Conservation (phyloP, 2,329 filamentous ascomycete genomes). For the Myriosclerotinia duriaeana region DNA sequence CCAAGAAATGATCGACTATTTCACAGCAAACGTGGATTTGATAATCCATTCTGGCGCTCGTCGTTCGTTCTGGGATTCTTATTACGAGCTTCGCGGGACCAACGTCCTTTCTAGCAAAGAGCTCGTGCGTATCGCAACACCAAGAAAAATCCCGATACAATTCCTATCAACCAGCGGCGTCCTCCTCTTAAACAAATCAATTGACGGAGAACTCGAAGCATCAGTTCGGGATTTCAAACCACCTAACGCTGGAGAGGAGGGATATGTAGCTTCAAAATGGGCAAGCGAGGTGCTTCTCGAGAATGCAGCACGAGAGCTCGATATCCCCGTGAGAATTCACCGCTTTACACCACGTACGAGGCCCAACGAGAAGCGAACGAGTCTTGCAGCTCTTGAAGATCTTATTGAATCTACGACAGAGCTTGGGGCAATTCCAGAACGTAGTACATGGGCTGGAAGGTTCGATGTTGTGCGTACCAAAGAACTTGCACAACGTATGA, state of each 20-base stretch:
- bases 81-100: slow-evolving; percentile 38
- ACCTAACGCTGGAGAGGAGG: slow-evolving; percentile 29
- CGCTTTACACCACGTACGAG: not conserved
- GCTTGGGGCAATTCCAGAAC: too few species aligned
- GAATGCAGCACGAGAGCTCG: slow-evolving; percentile 23
- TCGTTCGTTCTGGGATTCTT: slow-evolving; percentile 42
- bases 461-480: too few species aligned
- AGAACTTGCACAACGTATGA: too few species aligned
- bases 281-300: slow-evolving; percentile 42
- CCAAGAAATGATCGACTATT: not conserved
- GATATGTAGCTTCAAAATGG: slow-evolving; percentile 43
- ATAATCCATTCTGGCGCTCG: slow-evolving; percentile 55
- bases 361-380: too few species aligned
- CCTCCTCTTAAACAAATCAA: not conserved
- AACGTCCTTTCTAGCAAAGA: slow-evolving; percentile 42
- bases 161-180: slow-evolving; percentile 42
- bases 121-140: slow-evolving; percentile 35
- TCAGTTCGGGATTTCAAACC: slow-evolving; percentile 26
- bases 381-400: too few species aligned
- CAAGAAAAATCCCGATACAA: slow-evolving; percentile 37
- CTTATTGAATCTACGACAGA: too few species aligned
- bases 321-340: not conserved
- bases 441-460: too few species aligned
- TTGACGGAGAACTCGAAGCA: not conserved
- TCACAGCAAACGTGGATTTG: slow-evolving; percentile 40